Evolutionary conservation across 495 filamentous ascomycete genomes (phyloP).

Genomic region (Aspergillus mulundensis): DNA sequence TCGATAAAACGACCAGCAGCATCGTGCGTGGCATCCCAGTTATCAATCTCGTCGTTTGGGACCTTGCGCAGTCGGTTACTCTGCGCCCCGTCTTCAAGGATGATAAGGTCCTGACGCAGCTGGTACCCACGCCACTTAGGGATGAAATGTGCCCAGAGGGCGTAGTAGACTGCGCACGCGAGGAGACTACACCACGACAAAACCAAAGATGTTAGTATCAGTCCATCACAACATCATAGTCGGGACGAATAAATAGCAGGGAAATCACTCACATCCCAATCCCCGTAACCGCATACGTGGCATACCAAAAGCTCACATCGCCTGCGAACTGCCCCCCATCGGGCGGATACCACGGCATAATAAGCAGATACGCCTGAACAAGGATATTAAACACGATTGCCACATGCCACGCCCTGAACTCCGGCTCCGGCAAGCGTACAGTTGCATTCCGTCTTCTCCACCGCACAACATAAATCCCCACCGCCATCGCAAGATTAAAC

Average conservation of each 20-base stretch:
- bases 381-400: slow-evolving; percentile 51
- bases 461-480: slow-evolving; percentile 54
- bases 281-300: slow-evolving; percentile 54
- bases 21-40: slow-evolving; percentile 57
- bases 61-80: slow-evolving; percentile 53
- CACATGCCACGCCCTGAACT: slow-evolving; percentile 52
- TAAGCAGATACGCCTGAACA: slow-evolving; percentile 51
- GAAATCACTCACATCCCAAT: slow-evolving; percentile 48
- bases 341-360: slow-evolving; percentile 65
- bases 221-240: too few species aligned
- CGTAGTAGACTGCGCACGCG: slow-evolving; percentile 52
- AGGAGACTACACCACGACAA: slow-evolving; percentile 31
- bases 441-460: slow-evolving; percentile 42
- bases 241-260: neutral
- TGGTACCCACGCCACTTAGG: slow-evolving; percentile 47
- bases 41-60: slow-evolving; percentile 39
- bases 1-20: slow-evolving; percentile 30
- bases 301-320: slow-evolving; percentile 65
- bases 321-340: slow-evolving; percentile 49
- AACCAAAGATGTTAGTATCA: too few species aligned
- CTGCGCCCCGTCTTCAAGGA: slow-evolving; percentile 44
- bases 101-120: slow-evolving; percentile 49
- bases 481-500: slow-evolving; percentile 49
- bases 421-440: slow-evolving; percentile 34
- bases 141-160: slow-evolving; percentile 49